Conservation (phyloP, 345 rosid genomes). For the Mercurialis annua region DNA sequence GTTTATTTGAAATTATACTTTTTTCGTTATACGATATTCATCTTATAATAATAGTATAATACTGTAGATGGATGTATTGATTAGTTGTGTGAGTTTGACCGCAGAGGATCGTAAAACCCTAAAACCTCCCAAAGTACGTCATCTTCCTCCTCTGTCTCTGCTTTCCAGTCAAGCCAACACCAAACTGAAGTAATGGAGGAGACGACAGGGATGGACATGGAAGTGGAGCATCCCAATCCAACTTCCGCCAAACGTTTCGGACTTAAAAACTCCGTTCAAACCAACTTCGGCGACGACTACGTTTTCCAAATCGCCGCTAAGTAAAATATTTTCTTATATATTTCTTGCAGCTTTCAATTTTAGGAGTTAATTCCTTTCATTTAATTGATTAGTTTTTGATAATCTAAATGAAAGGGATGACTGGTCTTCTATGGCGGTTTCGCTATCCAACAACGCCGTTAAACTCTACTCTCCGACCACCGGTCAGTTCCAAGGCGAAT, state of each 20-base stretch:
- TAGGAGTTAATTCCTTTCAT: neutral
- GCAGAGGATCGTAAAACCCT: constrained; percentile 4
- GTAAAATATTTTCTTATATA: too few species aligned
- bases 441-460: constrained; percentile 72
- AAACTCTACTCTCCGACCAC: constrained; percentile 82
- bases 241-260: constrained; percentile 47
- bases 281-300: constrained; percentile 83
- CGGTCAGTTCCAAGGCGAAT: constrained; percentile 82
- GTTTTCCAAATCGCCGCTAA: constrained; percentile 82
- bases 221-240: constrained; percentile 39
- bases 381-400: neutral
- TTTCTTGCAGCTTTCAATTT: neutral
- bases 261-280: constrained; percentile 67
- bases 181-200: constrained; percentile 29
- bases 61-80: too few species aligned
- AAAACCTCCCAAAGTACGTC: constrained; percentile 8
- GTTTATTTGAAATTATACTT: too few species aligned
- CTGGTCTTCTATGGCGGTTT: constrained; percentile 87
- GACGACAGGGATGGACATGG: constrained; percentile 58
- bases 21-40: too few species aligned
- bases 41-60: neutral
- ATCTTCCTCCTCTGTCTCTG: neutral
- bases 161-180: neutral
- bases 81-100: neutral
- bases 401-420: constrained; percentile 53